phyloP scores from a whole-genome alignment of 768 basidiomycete genomes.

The Exsudoporus frostii region DNA sequence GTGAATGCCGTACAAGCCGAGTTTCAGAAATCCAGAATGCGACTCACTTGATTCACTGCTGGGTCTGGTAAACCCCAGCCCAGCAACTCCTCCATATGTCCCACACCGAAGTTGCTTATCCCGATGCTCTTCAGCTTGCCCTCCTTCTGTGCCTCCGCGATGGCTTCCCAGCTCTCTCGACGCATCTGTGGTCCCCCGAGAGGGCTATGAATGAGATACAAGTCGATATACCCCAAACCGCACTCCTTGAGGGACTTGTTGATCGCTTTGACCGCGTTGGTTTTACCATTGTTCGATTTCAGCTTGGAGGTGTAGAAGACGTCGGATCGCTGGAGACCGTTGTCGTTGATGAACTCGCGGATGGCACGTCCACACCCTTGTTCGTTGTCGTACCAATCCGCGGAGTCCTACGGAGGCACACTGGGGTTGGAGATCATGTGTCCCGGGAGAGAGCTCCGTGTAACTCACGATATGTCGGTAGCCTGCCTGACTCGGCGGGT shows the following conservation, averaged over 20 bases:
- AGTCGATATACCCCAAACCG: conserved; percentile 4
- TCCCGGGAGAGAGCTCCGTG: not conserved
- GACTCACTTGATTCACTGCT: conserved; percentile 55
- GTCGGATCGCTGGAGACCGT: conserved; percentile 39
- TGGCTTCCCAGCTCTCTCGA: conserved; percentile 7
- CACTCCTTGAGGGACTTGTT: conserved; percentile 49
- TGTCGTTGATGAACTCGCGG: conserved; percentile 45
- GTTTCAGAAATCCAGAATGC: not conserved
- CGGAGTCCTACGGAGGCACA: not conserved
- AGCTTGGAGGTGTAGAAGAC: conserved; percentile 75
- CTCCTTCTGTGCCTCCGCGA: not conserved
- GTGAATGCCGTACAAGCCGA: not conserved
- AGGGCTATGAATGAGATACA: conserved; percentile 6
- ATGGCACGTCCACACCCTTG: conserved; percentile 60
- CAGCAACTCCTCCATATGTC: conserved; percentile 54
- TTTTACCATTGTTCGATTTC: conserved; percentile 44
- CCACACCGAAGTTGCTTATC: conserved; percentile 5
- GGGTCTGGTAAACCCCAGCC: conserved; percentile 48
- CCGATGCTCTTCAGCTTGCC: not conserved
- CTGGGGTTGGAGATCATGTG: not conserved
- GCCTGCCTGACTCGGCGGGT: not conserved
- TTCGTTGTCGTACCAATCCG: conserved; percentile 46
- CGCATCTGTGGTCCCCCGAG: conserved; percentile 1
- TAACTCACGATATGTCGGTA: conserved; percentile 11
- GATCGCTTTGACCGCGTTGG: conserved; percentile 51